Percentiles rank a stretch among this genome's conserved stretches.
Conservation (phyloP, 495 filamentous ascomycete species). For the Xylaria bambusicola region DNA sequence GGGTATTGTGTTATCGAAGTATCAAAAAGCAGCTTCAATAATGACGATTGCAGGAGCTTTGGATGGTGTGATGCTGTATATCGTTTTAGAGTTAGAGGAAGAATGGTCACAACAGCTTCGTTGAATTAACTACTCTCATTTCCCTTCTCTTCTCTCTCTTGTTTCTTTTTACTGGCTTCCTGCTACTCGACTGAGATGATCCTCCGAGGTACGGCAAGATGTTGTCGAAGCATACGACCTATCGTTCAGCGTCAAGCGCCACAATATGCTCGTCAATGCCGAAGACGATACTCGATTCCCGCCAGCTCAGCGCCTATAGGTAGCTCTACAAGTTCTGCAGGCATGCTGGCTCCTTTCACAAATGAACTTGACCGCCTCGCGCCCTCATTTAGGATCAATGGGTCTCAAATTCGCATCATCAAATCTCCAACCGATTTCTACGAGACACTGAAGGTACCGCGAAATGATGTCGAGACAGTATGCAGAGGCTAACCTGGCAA, state of each 20-base stretch:
- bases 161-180: neutral
- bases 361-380: conserved; percentile 85
- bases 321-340: conserved; percentile 31
- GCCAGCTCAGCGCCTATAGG: conserved; percentile 29
- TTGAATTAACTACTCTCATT: neutral
- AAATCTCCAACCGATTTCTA: conserved; percentile 84
- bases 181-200: conserved; percentile 22
- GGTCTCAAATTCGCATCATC: conserved; percentile 78
- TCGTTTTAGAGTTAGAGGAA: too few species aligned
- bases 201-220: conserved; percentile 27
- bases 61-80: too few species aligned
- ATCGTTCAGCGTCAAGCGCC: conserved; percentile 17
- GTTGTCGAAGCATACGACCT: conserved; percentile 32
- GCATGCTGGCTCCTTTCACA: conserved; percentile 66
- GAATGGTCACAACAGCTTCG: too few species aligned
- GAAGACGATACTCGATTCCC: conserved; percentile 47
- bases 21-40: neutral
- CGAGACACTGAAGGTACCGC: conserved; percentile 75
- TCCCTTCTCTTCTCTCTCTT: neutral
- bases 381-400: conserved; percentile 82
- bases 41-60: too few species aligned
- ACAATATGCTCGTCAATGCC: conserved; percentile 33
- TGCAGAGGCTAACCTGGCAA: conserved; percentile 17
- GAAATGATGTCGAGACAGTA: conserved; percentile 14
- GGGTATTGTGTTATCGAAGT: neutral